These are phyloP conservation scores for Tolypocladium cylindrosporum DNA, from an alignment of 2,329 filamentous ascomycete species.

Conservation along the genomic window DNA sequence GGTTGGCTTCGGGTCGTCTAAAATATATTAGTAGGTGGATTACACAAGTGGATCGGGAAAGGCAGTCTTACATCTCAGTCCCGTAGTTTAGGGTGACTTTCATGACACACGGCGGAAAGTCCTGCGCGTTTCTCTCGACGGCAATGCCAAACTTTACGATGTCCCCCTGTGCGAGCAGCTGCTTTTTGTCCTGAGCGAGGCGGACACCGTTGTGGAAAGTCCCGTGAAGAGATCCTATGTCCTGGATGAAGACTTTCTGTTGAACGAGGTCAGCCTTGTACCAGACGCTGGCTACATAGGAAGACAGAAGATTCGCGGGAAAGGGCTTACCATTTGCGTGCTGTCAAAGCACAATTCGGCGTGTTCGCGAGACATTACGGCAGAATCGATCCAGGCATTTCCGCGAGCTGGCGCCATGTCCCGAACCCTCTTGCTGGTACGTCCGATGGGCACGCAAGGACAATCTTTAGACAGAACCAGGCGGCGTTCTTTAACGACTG, in stretches of 20 bases:
- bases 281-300: not conserved
- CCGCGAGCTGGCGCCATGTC: conserved; percentile 23
- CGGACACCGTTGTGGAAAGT: conserved; percentile 32
- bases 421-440: conserved; percentile 31
- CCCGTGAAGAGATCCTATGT: conserved; percentile 42
- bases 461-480: conserved; percentile 21
- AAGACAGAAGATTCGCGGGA: not conserved
- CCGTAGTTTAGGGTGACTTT: conserved; percentile 21
- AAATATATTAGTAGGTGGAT: conserved; percentile 7
- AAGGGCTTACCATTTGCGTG: conserved; percentile 29
- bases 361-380: conserved; percentile 62
- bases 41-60: not conserved
- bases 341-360: conserved; percentile 41
- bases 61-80: conserved; percentile 9
- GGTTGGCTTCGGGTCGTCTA: conserved; percentile 15
- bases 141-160: conserved; percentile 23
- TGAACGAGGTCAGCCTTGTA: not conserved
- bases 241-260: conserved; percentile 34
- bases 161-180: conserved; percentile 17
- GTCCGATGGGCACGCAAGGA: conserved; percentile 26
- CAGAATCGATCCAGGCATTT: conserved; percentile 61
- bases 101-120: conserved; percentile 28
- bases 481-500: conserved; percentile 13
- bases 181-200: conserved; percentile 9
- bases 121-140: conserved; percentile 22